These are phyloP conservation scores for Triangularia verruculosa DNA, from an alignment of 2,329 filamentous ascomycete genomes.

Conservation along the genomic window DNA sequence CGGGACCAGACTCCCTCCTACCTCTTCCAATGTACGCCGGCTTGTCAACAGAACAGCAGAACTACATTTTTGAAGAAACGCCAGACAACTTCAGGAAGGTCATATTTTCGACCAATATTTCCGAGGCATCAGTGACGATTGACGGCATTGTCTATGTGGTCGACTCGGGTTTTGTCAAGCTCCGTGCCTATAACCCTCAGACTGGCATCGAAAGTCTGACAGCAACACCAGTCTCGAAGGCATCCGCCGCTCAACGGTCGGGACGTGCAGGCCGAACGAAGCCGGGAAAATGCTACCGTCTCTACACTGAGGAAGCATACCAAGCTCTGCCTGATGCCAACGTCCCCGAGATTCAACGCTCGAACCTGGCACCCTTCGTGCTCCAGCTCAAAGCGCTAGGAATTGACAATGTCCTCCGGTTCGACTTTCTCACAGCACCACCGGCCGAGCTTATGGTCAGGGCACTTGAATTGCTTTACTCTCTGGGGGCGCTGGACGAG, in stretches of 20 bases:
- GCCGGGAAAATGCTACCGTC: slow-evolving; percentile 94
- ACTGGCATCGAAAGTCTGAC: slow-evolving; percentile 94
- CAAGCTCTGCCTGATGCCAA: slow-evolving; percentile 66
- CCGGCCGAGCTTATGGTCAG: slow-evolving; percentile 81
- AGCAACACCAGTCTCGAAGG: slow-evolving; percentile 97
- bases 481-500: slow-evolving; percentile 79
- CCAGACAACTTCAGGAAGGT: slow-evolving; percentile 83
- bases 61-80: slow-evolving; percentile 87
- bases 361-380: slow-evolving; percentile 82
- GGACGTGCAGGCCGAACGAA: slow-evolving; percentile 99
- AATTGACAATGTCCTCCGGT: slow-evolving; percentile 89
- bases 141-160: slow-evolving; percentile 97
- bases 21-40: slow-evolving; percentile 85
- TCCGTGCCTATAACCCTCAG: slow-evolving; percentile 97
- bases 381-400: slow-evolving; percentile 92
- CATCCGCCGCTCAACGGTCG: slow-evolving; percentile 92
- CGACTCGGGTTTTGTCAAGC: slow-evolving; percentile 98
- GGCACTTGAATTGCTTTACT: slow-evolving; percentile 83
- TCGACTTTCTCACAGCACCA: slow-evolving; percentile 83
- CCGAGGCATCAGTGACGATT: slow-evolving; percentile 93
- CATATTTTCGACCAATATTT: slow-evolving; percentile 91
- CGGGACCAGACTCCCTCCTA: slow-evolving; percentile 58
- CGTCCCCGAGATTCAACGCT: slow-evolving; percentile 86
- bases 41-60: slow-evolving; percentile 84
- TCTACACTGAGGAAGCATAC: slow-evolving; percentile 81